Percentiles rank a stretch among this genome's conserved stretches.
These are phyloP conservation scores for Neurospora sublineolata DNA, from an alignment of 495 filamentous ascomycete species.

Conservation along the genomic window DNA sequence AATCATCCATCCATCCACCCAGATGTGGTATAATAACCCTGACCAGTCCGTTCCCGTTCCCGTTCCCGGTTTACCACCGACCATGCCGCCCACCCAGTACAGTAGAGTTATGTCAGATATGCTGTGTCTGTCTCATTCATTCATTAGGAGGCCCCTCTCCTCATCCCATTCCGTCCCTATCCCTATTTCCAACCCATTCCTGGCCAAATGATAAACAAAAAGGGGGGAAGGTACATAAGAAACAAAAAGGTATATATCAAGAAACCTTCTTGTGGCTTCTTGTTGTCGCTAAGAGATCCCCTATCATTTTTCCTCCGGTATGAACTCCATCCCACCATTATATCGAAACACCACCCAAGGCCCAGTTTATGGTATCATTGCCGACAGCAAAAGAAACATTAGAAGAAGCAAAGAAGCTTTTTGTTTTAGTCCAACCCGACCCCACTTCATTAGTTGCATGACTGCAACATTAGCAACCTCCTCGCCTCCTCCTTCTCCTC, in stretches of 20 bases:
- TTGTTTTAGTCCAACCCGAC: neutral
- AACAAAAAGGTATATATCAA: neutral
- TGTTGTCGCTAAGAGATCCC: neutral
- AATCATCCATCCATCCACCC: neutral
- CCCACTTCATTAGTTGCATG: neutral
- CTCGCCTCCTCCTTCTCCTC: conserved; percentile 25
- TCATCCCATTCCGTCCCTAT: neutral
- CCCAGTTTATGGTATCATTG: neutral
- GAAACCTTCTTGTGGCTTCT: neutral
- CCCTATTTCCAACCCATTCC: neutral
- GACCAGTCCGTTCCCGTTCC: neutral
- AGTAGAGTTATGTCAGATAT: neutral
- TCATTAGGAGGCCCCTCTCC: neutral
- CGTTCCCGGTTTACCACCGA: neutral
- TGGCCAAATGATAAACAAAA: neutral
- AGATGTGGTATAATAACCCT: neutral
- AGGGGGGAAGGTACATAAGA: neutral
- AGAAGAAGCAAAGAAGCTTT: neutral
- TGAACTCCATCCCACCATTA: neutral
- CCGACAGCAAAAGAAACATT: neutral
- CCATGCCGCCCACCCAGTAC: neutral
- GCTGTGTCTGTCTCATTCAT: neutral
- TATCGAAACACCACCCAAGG: neutral
- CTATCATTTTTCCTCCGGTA: neutral
- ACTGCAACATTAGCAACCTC: neutral